phyloP scores from a whole-genome alignment of 1,284 basidiomycete species.

The Ceratobasidium sp. region DNA sequence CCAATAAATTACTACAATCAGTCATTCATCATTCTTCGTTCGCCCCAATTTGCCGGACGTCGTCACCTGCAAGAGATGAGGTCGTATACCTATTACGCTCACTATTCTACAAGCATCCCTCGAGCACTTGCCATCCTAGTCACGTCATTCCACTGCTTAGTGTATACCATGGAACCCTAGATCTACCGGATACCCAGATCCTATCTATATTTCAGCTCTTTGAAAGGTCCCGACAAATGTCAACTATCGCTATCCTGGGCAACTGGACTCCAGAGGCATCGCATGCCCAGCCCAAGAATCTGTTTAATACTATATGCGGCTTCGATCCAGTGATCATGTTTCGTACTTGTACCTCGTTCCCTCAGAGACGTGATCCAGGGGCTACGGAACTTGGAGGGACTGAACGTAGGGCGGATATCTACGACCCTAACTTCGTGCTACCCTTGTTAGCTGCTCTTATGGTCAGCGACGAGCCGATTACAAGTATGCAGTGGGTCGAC shows the following conservation, averaged over 20 bases:
- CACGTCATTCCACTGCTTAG: constrained; percentile 82
- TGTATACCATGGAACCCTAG: constrained; percentile 81
- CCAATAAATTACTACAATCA: constrained; percentile 75
- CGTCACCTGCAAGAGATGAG: constrained; percentile 60
- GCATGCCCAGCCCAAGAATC: constrained; percentile 62
- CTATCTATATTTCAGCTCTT: constrained; percentile 84
- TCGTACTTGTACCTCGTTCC: constrained; percentile 81
- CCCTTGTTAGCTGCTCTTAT: constrained; percentile 77
- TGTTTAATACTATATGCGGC: constrained; percentile 76
- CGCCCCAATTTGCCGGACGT: constrained; percentile 57
- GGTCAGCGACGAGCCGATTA: constrained; percentile 68
- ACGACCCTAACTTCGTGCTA: constrained; percentile 87
- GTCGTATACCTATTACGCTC: constrained; percentile 71
- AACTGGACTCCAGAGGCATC: constrained; percentile 70
- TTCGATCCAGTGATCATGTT: constrained; percentile 80
- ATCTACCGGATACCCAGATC: constrained; percentile 73
- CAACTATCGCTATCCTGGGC: constrained; percentile 71
- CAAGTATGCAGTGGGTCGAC: constrained; percentile 85
- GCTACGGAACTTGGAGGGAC: constrained; percentile 54
- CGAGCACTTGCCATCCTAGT: constrained; percentile 85
- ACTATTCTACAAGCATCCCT: constrained; percentile 81
- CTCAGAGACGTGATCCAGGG: constrained; percentile 67
- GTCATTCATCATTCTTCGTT: constrained; percentile 75
- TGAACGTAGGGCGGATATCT: constrained; percentile 64
- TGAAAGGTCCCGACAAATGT: constrained; percentile 78